These are phyloP conservation scores for Daedaleopsis sinensis DNA, from an alignment of 768 basidiomycete species.

Conservation along the genomic window DNA sequence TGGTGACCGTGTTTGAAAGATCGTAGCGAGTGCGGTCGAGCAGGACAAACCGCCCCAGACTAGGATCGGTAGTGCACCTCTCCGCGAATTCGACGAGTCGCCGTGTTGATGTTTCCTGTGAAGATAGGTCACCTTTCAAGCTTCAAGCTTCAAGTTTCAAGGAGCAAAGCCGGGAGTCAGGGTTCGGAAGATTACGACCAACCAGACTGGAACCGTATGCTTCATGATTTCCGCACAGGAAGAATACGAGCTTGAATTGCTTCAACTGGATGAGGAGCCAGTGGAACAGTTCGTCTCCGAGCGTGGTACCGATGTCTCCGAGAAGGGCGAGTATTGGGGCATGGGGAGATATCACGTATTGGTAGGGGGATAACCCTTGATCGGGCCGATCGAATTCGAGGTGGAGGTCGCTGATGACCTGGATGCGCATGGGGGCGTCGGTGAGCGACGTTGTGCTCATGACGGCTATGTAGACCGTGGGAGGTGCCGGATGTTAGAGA, in stretches of 20 bases:
- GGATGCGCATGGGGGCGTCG: constrained; percentile 16
- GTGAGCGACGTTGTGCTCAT: no score
- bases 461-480: no score
- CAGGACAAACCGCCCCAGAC: constrained; percentile 33
- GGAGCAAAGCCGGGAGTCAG: no score
- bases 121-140: no score
- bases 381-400: constrained; percentile 28
- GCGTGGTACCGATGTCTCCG: constrained; percentile 41
- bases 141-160: neutral
- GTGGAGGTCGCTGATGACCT: constrained; percentile 37
- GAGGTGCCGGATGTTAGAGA: no score
- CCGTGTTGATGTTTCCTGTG: constrained; percentile 1
- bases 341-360: constrained; percentile 30
- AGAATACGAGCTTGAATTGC: constrained; percentile 37
- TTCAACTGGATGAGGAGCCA: constrained; percentile 36
- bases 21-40: constrained; percentile 40
- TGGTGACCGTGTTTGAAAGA: constrained; percentile 33
- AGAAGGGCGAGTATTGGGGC: constrained; percentile 37
- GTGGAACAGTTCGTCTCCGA: constrained; percentile 34
- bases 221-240: constrained; percentile 40
- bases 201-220: constrained; percentile 15
- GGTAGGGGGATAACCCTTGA: constrained; percentile 14
- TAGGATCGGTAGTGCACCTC: neutral
- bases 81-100: constrained; percentile 1
- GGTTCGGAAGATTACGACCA: no score